These are phyloP conservation scores for Arthrobotrys megalospora DNA, from an alignment of 2,329 filamentous ascomycete genomes.

Conservation along the genomic window DNA sequence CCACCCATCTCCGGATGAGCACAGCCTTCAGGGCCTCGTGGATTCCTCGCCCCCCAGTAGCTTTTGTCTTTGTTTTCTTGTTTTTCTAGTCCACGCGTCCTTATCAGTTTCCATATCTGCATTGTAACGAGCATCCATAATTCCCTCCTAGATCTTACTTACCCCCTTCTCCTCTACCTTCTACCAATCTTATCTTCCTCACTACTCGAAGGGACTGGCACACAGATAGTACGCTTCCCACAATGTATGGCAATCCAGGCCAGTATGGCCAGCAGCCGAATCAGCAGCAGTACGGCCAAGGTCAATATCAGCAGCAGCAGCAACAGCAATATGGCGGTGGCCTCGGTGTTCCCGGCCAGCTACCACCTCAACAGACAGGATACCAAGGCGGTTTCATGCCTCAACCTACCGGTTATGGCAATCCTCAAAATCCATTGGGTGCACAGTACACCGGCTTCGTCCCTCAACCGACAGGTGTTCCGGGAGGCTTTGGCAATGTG, in stretches of 20 bases:
- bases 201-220: background rate
- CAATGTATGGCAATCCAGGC: constrained; percentile 60
- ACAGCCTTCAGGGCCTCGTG: constrained; percentile 47
- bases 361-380: constrained; percentile 75
- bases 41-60: background rate
- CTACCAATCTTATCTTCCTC: background rate
- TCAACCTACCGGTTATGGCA: constrained; percentile 72
- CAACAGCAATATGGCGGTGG: constrained; percentile 68
- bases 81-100: constrained; percentile 44
- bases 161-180: constrained; percentile 17
- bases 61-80: constrained; percentile 4
- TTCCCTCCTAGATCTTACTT: constrained; percentile 8
- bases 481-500: constrained; percentile 67
- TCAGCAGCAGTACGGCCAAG: constrained; percentile 60
- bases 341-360: constrained; percentile 66
- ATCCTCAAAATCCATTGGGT: constrained; percentile 70
- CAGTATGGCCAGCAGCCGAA: constrained; percentile 56
- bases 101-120: constrained; percentile 53
- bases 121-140: constrained; percentile 38
- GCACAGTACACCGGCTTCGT: constrained; percentile 79
- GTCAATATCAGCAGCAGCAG: constrained; percentile 64
- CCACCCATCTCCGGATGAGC: constrained; percentile 7
- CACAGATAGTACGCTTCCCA: constrained; percentile 1
- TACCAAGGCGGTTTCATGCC: constrained; percentile 68
- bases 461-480: constrained; percentile 68